Evolutionary conservation across 768 basidiomycete genomes (phyloP), one percentile per base, ranked within the genome.

Genomic region (Trametes maxima): DNA sequence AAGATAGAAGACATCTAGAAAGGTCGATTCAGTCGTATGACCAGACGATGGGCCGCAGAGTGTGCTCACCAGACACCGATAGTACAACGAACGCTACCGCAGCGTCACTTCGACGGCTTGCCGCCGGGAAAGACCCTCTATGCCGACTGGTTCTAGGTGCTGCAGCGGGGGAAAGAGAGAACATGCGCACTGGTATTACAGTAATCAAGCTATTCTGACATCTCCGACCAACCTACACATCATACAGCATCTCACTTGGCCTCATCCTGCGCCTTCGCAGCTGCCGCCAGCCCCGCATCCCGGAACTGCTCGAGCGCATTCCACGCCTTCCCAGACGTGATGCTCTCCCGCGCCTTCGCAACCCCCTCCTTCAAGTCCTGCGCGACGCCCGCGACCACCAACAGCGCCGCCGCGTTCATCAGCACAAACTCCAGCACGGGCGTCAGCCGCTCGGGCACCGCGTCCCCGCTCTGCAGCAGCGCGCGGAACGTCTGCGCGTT

Each of bases 351-450:
- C 19, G 68, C 69, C 58, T 67, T 60, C 33, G 63, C 58, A 1
- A 68, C 59, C 3, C 62, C 67, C 17, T 67, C 59, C 62, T 63
- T 67, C 54, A 60, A 48, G 22, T 65, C 64, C 17, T 43, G 25
- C 21, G 89, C 94, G 46, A 88, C 59, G 5, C 94, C 95, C 6
- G 92, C 87, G 3, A 98, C 86, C 25, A 95, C 87, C 43, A 99
- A 76, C 58, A 98, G 72, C 14, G 94, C 95, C 5, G 94, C 87
- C 2, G 95, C 85, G 68, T 99, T 98, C 76, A 98, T 76, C 60
- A 95, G 76, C 61, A 98, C 92, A 71, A 95, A 98, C 69, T 97
- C 87, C 50, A 87, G 74, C 39, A 96, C 81, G 0, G 94, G 82
- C 10, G 75, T 78, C 60, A 94, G 71, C 4, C 73, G 74, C 55